Evolutionary conservation across 306 rosid genomes (phyloP).

Genomic region (Lagenaria siceraria): DNA sequence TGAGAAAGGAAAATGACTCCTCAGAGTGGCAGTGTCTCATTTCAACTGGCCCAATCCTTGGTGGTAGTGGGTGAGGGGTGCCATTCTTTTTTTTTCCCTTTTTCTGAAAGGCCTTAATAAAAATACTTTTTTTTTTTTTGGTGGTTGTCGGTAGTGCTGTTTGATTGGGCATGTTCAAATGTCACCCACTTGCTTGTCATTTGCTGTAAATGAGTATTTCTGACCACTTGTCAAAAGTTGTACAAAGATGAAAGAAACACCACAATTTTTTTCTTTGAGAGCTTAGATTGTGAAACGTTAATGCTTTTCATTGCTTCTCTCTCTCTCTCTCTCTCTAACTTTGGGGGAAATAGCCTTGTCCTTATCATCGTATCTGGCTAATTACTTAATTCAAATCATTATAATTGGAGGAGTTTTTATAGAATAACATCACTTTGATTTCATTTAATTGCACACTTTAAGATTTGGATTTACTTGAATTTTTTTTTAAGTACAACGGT

Average conservation of each 20-base stretch:
- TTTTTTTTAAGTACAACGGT: no score
- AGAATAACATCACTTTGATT: no score
- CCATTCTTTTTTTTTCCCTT: background rate
- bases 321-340: no score
- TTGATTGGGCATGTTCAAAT: background rate
- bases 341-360: background rate
- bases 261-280: background rate
- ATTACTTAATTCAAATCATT: no score
- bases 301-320: background rate
- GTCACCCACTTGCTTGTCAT: background rate
- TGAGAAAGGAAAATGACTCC: background rate
- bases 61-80: background rate
- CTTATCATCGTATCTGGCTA: background rate
- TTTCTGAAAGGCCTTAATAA: background rate
- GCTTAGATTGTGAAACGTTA: background rate
- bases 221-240: constrained; percentile 1
- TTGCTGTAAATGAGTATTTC: constrained; percentile 2
- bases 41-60: background rate
- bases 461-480: no score
- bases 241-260: background rate
- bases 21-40: background rate
- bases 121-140: background rate
- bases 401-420: no score
- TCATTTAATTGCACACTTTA: no score
- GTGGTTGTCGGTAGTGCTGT: background rate